Base-by-base conservation (phyloP, 1,284 basidiomycete species). In the Ceratobasidium sp. region DNA sequence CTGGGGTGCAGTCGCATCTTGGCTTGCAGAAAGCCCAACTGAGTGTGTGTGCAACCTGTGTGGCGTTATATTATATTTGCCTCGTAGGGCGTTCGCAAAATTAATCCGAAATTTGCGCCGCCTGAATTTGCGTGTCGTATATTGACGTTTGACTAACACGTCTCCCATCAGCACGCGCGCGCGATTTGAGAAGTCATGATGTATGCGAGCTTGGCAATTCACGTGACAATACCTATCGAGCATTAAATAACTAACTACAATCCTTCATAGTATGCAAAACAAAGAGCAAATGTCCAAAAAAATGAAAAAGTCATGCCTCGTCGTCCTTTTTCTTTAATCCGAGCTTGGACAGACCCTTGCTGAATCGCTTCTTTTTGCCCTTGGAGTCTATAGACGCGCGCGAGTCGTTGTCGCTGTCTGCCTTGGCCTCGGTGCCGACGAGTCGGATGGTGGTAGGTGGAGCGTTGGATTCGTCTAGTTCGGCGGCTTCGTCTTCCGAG, bases 161-260 rank as follows among this genome's bases (percentile, higher is more conserved):
- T n/a, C n/a, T n/a, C n/a, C n/a, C n/a, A n/a, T n/a, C n/a, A n/a
- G n/a, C n/a, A n/a, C n/a, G n/a, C n/a, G n/a, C n/a, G n/a, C n/a
- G n/a, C n/a, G n/a, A n/a, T n/a, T n/a, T n/a, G n/a, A n/a, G n/a
- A n/a, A n/a, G n/a, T n/a, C n/a, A n/a, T n/a, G n/a, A n/a, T n/a
- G n/a, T n/a, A n/a, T n/a, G n/a, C n/a, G n/a, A n/a, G n/a, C n/a
- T n/a, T n/a, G n/a, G n/a, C 8, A 47, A 47, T 7, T 47, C 45
- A 47, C 45, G 45, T 47, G 45, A 47, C 7, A 47, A 20, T 7
- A 47, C 10, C 10, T 47, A 12, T 47, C 7, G 45, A 47, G 45
- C 7, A 43, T 67, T 67, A 67, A 67, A 67, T 67, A 65, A 65
- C 20, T 45, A 64, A 54, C 49, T 65, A 67, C 62, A 67, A 27